Evolutionary conservation across 805 yeast species (phyloP), one percentile per base, ranked within the genome.

Genomic region (Wickerhamomyces ciferrii): DNA sequence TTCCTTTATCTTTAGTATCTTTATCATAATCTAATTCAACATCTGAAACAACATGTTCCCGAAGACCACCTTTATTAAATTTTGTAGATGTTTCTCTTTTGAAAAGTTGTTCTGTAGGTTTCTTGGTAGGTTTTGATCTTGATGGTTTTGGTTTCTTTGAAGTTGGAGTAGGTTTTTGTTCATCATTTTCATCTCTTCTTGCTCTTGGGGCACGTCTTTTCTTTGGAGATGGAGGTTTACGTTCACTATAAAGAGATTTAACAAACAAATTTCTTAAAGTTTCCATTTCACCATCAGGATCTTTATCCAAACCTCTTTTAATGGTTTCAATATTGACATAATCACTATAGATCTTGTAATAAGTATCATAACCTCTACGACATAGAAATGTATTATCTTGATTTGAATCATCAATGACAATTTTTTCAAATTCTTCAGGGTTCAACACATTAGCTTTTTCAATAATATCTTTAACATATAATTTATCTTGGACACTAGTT

Each of bases 401-500:
- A 3, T 70, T 65, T 2, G 61, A 59, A n/a, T 66, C 72, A 42
- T 72, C 75, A 14, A 66, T 56, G 2, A 56, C 53, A 5, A 64
- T 59, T n/a, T 60, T 60, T 4, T 53, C 45, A 52, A 69, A 72
- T 18, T 71, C 70, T 1, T 56, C 43, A 13, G 56, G 46, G 1
- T 76, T 69, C 14, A 76, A 48, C 1, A 83, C 75, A 8, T 59
- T 67, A 8, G 78, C 81, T 36, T 67, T 64, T 6, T 61, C 69
- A 2, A 75, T 50, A 23, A 83, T 68, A 41, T 78, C 70, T 2
- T 49, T 51, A 2, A 81, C 61, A 42, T 62, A 55, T 15, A 83
- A 60, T 34, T 72, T 72, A 4, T 71, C 74, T 18, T 68, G 45
- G 31, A 74, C 72, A 3, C 85, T 72, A 0, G 87, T 76, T 23